Base-by-base conservation (phyloP, 768 basidiomycete genomes). In the Lactifluus subvellereus region DNA sequence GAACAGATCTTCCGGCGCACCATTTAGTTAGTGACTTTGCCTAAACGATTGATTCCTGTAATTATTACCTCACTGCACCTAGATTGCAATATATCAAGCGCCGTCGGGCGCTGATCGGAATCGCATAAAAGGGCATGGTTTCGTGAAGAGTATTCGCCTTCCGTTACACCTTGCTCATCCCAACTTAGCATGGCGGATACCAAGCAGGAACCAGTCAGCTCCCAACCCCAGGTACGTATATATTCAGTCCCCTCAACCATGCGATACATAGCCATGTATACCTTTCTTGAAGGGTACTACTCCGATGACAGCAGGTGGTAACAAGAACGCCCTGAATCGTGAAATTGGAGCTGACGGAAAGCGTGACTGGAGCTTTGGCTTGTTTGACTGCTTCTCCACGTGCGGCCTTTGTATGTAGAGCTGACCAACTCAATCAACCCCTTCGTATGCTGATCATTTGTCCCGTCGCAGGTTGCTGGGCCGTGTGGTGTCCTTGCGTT, bases 401-500 rank as follows among this genome's bases (percentile, higher is more conserved):
- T 54, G 22, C 16, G 20, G 52, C 18, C 20, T 37, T n/a, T 48
- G 47, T 48, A 48, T 27, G 47, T 27, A 4, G 47, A 22, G 11
- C 6, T 14, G 6, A 22, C 4, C 47, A 45, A 20, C n/a, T 16
- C n/a, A 6, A 20, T 45, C 45, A 45, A 20, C 0, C n/a, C 47
- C 27, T 20, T 11, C 9, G 43, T 43, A 13, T 48, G 16, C 10
- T 48, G 10, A 48, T 11, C 20, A 27, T 13, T 5, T 13, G 4
- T 48, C 11, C 13, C 47, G 7, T 48, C 11, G 10, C 47, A 48
- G 47, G 22, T 11, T 48, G 47, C 47, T 22, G 20, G 20, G 20
- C 47, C 6, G 2, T 3, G 2, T 80, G 69, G 67, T 77, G 72
- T 71, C 79, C 80, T 0, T 80, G 78, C 68, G 64, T 79, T 57